A percentile compares a stretch with the other conserved stretches of the same genome.
Conservation (phyloP, 441 rosid genomes). For the Biscutella laevigata region DNA sequence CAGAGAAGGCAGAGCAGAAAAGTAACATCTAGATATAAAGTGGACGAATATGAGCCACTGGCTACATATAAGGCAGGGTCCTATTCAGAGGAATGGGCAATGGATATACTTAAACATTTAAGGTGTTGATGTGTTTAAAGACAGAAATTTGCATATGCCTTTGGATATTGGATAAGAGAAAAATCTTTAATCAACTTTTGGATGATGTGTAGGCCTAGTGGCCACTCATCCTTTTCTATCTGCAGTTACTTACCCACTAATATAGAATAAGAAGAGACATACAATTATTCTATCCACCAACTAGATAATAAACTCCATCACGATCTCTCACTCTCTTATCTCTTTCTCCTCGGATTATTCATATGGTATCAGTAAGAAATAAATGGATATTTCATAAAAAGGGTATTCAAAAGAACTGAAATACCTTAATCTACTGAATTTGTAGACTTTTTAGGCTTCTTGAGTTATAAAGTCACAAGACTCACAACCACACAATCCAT, state of each 20-base stretch:
- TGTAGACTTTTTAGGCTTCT: constrained; percentile 9
- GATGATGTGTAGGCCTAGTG: constrained; percentile 32
- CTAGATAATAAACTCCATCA: background rate
- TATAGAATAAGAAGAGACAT: background rate
- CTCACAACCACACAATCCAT: too few relatives aligned
- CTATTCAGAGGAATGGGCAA: constrained; percentile 32
- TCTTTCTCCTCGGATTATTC: background rate
- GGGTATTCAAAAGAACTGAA: background rate
- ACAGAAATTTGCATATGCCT: constrained; percentile 14
- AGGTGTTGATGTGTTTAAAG: constrained; percentile 15
- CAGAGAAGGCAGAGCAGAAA: constrained; percentile 1
- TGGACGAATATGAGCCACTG: constrained; percentile 38
- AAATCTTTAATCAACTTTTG: constrained; percentile 9
- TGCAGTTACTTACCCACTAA: constrained; percentile 9
- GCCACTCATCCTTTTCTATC: constrained; percentile 28
- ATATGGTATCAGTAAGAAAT: too few relatives aligned
- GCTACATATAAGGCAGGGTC: constrained; percentile 17
- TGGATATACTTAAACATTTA: constrained; percentile 29
- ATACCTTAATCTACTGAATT: background rate
- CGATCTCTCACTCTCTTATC: background rate
- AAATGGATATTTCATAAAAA: too few relatives aligned
- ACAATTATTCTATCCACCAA: background rate
- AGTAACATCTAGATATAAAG: background rate
- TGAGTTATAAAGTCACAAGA: too few relatives aligned
- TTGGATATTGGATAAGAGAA: constrained; percentile 22